Percentiles rank a stretch among this genome's conserved stretches.
Conservation (phyloP, 2,329 filamentous ascomycete genomes). For the Pyrenophora seminiperda region DNA sequence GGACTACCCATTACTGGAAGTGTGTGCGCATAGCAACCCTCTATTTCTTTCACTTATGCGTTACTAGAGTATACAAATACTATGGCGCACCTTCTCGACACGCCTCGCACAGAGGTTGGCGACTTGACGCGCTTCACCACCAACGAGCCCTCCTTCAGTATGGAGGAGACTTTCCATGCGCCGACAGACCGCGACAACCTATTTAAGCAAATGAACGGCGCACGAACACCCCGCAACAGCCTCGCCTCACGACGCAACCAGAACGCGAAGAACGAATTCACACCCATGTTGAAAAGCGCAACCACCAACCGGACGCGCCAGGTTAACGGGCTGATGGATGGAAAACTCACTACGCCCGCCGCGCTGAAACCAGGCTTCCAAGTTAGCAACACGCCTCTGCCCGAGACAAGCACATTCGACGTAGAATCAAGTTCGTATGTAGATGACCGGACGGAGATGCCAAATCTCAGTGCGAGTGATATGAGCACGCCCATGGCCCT, state of each 20-base stretch:
- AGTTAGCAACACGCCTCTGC: conserved; percentile 75
- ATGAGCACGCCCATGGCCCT: conserved; percentile 81
- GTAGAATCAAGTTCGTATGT: conserved; percentile 53
- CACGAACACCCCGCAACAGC: conserved; percentile 73
- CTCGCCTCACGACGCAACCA: conserved; percentile 64
- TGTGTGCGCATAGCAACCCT: conserved; percentile 17
- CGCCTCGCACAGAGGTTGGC: conserved; percentile 81
- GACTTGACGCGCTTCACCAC: conserved; percentile 76
- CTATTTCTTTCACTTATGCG: conserved; percentile 40
- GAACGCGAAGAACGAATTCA: conserved; percentile 76
- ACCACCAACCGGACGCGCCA: conserved; percentile 66
- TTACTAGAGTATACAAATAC: conserved; percentile 24
- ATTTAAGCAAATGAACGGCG: conserved; percentile 72
- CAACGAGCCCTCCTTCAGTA: conserved; percentile 78
- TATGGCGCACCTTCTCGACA: conserved; percentile 69
- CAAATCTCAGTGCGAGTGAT: conserved; percentile 76
- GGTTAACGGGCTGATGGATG: conserved; percentile 48
- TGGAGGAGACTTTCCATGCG: conserved; percentile 84
- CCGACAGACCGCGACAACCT: conserved; percentile 74
- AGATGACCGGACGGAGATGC: conserved; percentile 72
- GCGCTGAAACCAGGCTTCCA: conserved; percentile 65
- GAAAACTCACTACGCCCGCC: conserved; percentile 65
- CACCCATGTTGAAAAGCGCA: conserved; percentile 84
- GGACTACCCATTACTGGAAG: conserved; percentile 14
- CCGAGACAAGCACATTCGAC: conserved; percentile 70